phyloP scores from a whole-genome alignment of 2,329 filamentous ascomycete species.

The Paramyrothecium roridum region DNA sequence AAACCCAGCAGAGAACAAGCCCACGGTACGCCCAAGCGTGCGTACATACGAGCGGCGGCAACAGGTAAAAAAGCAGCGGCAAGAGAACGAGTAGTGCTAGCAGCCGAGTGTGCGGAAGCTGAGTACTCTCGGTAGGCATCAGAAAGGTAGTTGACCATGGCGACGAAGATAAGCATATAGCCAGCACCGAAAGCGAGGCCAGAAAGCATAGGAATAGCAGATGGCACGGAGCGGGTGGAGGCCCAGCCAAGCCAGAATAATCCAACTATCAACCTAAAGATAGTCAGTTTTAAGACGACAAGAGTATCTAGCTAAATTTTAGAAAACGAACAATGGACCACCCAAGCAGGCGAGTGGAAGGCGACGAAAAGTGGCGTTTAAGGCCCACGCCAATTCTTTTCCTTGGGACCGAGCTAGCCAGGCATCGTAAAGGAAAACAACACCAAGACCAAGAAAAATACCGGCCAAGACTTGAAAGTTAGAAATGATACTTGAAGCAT shows the following conservation, averaged over 20 bases:
- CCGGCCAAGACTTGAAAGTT: conserved; percentile 1
- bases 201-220: not conserved
- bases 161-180: conserved; percentile 4
- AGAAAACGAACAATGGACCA: conserved; percentile 1
- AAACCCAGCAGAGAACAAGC: conserved; percentile 10
- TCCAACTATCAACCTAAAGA: conserved; percentile 5
- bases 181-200: conserved; percentile 1
- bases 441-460: conserved; percentile 1
- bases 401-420: conserved; percentile 8
- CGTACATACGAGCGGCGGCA: conserved; percentile 11
- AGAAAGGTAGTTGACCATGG: conserved; percentile 7
- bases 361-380: not conserved
- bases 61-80: conserved; percentile 7
- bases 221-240: not conserved
- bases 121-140: conserved; percentile 7
- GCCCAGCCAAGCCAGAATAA: conserved; percentile 17
- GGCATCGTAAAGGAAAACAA: conserved; percentile 10
- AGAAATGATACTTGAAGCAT: conserved; percentile 45
- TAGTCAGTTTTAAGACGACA: no score
- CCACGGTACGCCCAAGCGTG: conserved; percentile 10
- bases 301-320: not conserved
- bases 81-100: conserved; percentile 5
- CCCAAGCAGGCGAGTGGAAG: conserved; percentile 12
- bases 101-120: conserved; percentile 6
- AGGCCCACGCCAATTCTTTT: conserved; percentile 8